phyloP scores from a whole-genome alignment of 352 stramenopile genomes.

The Globisporangium rhizosaccharum region DNA sequence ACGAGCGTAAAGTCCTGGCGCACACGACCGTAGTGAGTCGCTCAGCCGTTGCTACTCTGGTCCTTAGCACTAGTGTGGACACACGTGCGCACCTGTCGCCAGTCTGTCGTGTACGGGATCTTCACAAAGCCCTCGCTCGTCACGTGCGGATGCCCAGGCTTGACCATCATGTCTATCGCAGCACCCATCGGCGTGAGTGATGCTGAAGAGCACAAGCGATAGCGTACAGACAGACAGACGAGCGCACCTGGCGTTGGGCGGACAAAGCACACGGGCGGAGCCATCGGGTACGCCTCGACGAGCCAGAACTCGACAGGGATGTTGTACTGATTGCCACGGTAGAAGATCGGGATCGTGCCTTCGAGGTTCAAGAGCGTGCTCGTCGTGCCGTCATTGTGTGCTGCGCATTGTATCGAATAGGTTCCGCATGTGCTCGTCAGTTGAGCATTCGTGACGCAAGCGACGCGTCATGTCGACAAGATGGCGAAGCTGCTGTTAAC shows the following conservation, averaged over 20 bases:
- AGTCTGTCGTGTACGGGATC: constrained; percentile 83
- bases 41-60: background rate
- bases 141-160: constrained; percentile 80
- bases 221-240: background rate
- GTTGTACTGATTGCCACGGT: constrained; percentile 87
- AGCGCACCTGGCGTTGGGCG: constrained; percentile 55
- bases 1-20: constrained; percentile 72
- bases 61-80: background rate
- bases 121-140: constrained; percentile 82
- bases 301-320: constrained; percentile 90
- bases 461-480: no score
- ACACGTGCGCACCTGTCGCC: constrained; percentile 35
- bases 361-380: constrained; percentile 81
- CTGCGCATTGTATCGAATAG: constrained; percentile 17
- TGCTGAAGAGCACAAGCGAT: no score
- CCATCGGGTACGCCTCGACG: constrained; percentile 75
- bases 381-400: constrained; percentile 83
- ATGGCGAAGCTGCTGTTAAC: no score
- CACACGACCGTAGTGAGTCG: constrained; percentile 5
- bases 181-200: background rate
- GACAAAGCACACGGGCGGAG: constrained; percentile 83
- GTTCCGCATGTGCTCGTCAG: background rate
- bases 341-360: constrained; percentile 91
- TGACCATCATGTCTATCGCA: constrained; percentile 77
- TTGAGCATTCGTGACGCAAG: background rate